A percentile compares a stretch with the other conserved stretches of the same genome.
These are phyloP conservation scores for Eucalyptus pauciflora DNA, from an alignment of 345 rosid species.

Conservation along the genomic window DNA sequence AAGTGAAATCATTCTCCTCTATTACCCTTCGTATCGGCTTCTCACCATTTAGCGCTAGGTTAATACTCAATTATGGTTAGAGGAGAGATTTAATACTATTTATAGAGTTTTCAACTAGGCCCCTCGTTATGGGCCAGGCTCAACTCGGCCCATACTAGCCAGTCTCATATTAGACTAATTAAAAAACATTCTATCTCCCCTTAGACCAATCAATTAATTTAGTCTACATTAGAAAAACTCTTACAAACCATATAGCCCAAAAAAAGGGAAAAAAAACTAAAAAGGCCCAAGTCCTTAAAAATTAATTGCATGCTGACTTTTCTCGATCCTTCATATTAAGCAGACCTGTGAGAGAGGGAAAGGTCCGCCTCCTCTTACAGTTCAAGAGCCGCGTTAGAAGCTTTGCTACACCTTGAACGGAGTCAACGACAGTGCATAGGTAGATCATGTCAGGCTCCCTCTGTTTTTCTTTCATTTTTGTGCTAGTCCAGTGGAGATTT, in stretches of 20 bases:
- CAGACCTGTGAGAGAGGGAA: neutral
- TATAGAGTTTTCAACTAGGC: accelerated
- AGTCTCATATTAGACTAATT: accelerated
- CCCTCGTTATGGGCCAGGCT: accelerated
- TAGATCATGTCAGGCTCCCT: neutral
- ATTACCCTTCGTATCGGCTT: no score
- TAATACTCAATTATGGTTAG: no score
- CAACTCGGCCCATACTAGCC: accelerated
- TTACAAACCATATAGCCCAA: neutral
- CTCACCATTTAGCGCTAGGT: no score
- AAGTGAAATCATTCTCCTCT: no score
- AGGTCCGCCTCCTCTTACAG: neutral
- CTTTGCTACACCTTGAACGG: neutral
- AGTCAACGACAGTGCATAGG: neutral
- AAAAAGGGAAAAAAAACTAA: neutral
- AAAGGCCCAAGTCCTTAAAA: neutral
- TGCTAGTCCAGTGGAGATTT: neutral
- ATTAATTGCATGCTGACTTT: neutral
- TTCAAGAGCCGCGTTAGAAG: neutral
- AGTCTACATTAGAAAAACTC: accelerated
- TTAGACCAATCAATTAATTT: no score
- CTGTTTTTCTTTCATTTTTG: neutral
- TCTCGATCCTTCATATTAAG: neutral
- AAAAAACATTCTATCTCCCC: accelerated
- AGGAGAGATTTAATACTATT: accelerated